phyloP scores from a whole-genome alignment of 2,329 filamentous ascomycete genomes.

The Penicillium corylophilum region DNA sequence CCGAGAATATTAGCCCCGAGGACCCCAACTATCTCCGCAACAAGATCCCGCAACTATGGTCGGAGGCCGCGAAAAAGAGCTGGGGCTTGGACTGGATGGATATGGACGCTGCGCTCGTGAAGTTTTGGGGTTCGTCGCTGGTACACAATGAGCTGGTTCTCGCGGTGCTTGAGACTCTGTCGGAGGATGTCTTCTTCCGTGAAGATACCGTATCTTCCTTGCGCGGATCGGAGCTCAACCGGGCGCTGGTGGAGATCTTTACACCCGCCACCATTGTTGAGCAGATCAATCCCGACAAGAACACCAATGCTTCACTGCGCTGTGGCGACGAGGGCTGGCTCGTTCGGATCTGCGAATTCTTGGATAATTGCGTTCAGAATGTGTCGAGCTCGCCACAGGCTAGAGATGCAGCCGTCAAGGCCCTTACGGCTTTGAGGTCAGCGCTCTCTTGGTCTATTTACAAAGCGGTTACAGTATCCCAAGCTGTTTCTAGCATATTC shows the following conservation, averaged over 20 bases:
- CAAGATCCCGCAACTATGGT: slow-evolving; percentile 93
- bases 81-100: slow-evolving; percentile 94
- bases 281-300: slow-evolving; percentile 73
- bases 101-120: slow-evolving; percentile 82
- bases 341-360: slow-evolving; percentile 68
- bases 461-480: slow-evolving; percentile 71
- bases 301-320: slow-evolving; percentile 67
- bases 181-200: slow-evolving; percentile 88
- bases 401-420: slow-evolving; percentile 70
- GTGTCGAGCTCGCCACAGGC: slow-evolving; percentile 66
- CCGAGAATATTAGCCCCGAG: slow-evolving; percentile 65
- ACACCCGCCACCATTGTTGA: slow-evolving; percentile 73
- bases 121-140: slow-evolving; percentile 67
- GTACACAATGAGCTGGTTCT: slow-evolving; percentile 84
- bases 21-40: slow-evolving; percentile 85
- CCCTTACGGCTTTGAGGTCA: slow-evolving; percentile 73
- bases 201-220: slow-evolving; percentile 85
- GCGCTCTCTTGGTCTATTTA: slow-evolving; percentile 86
- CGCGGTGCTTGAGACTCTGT: slow-evolving; percentile 83
- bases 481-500: slow-evolving; percentile 69
- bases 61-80: slow-evolving; percentile 86
- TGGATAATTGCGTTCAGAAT: slow-evolving; percentile 69
- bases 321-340: slow-evolving; percentile 86
- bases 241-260: slow-evolving; percentile 90
- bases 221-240: slow-evolving; percentile 79